Percentiles rank a stretch among this genome's conserved stretches.
Conservation (phyloP, 306 rosid genomes). For the Cicer bijugum region DNA sequence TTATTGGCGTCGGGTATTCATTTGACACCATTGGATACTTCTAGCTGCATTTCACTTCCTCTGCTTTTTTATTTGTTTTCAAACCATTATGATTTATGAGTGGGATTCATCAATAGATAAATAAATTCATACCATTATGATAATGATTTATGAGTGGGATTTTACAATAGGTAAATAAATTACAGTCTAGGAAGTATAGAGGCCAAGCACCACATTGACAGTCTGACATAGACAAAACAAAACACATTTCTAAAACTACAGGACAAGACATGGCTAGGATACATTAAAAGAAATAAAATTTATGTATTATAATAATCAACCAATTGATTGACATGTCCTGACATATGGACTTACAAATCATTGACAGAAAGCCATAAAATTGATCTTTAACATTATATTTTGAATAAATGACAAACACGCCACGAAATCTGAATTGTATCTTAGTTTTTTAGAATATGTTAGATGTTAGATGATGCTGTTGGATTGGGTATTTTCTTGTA, state of each 20-base stretch:
- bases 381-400: not conserved
- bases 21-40: not conserved
- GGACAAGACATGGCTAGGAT: slow-evolving; percentile 8
- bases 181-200: not conserved
- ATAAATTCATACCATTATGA: not conserved
- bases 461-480: too few species aligned
- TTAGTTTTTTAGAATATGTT: not conserved
- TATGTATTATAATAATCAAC: not conserved
- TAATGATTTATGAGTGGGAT: not conserved
- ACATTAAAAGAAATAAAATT: not conserved
- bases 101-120: slow-evolving; percentile 1
- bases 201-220: not conserved
- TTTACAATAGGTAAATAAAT: slow-evolving; percentile 3
- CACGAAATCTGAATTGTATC: not conserved
- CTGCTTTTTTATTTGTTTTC: not conserved
- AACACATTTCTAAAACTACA: slow-evolving; percentile 2
- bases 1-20: not conserved
- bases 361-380: not conserved
- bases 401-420: not conserved
- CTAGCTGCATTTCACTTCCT: slow-evolving; percentile 9
- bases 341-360: not conserved
- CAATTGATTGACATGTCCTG: not conserved
- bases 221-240: not conserved
- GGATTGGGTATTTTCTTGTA: too few species aligned
- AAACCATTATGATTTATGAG: not conserved